Evolutionary conservation across 257 asterid species (phyloP).

Genomic region (Orobanche coerulescens): DNA sequence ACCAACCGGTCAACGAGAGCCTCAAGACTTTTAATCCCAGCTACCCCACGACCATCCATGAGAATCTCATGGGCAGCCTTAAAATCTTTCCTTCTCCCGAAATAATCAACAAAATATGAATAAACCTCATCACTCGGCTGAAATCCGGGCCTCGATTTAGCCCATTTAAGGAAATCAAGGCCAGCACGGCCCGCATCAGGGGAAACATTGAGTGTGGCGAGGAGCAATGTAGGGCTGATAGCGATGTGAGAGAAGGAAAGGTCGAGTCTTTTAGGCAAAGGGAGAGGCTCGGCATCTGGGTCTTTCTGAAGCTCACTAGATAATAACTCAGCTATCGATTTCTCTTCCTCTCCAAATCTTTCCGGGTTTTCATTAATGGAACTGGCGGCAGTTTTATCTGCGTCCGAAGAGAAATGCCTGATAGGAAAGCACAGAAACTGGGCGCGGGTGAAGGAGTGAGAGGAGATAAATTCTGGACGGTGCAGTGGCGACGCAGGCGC

Average conservation of each 20-base stretch:
- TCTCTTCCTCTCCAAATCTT: conserved; percentile 27
- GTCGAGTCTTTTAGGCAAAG: conserved; percentile 60
- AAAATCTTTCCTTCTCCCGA: conserved; percentile 89
- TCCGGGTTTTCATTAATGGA: conserved; percentile 11
- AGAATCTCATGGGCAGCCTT: conserved; percentile 75
- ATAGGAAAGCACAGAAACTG: conserved; percentile 14
- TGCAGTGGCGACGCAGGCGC: conserved; percentile 12
- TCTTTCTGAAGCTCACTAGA: conserved; percentile 52
- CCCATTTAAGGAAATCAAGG: conserved; percentile 75
- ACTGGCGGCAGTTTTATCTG: not conserved
- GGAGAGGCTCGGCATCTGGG: conserved; percentile 53
- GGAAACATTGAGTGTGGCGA: conserved; percentile 44
- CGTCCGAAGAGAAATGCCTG: conserved; percentile 39
- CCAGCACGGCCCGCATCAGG: conserved; percentile 68
- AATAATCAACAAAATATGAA: conserved; percentile 57
- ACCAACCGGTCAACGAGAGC: conserved; percentile 67
- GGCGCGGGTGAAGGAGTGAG: conserved; percentile 3
- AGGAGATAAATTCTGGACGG: conserved; percentile 10
- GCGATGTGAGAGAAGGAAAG: conserved; percentile 68
- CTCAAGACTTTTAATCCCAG: conserved; percentile 51
- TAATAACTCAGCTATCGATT: conserved; percentile 29
- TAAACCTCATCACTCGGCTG: conserved; percentile 46
- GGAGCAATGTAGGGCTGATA: conserved; percentile 40
- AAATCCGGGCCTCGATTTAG: conserved; percentile 42
- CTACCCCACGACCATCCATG: conserved; percentile 38